Evolutionary conservation across 768 basidiomycete species (phyloP), one percentile per base, ranked within the genome.

Genomic region (Galerina sulciceps): DNA sequence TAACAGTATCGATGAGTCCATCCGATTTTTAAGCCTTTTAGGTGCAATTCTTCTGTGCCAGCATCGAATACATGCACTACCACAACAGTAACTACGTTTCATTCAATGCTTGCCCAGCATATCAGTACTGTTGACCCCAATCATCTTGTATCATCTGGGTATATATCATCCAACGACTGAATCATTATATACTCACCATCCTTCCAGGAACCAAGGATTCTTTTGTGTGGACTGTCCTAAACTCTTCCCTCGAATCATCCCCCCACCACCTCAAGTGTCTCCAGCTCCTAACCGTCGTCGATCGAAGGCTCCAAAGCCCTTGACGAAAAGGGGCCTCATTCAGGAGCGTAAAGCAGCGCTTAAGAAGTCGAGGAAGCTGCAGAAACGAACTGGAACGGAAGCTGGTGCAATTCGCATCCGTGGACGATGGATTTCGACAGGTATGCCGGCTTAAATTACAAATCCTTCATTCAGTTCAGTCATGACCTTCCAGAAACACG

Each of bases 61-160:
- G 72, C 79, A 10, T 73, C 78, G 17, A 4, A 67, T 3, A 55
- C 42, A 10, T 89, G 88, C 67, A 79, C 73, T 34, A 74, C 87
- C 8, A 71, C 73, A 40, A 83, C 80, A 26, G 67, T 90, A 40
- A 90, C 88, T 2, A 40, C 48, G 10, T 90, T 88, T 86, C 85
- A 86, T 61, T 69, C 75, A 1, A 73, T 59, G 0, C 62, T 87
- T 34, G 78, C 85, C 0, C 20, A 71, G 20, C 77, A 80, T 58
- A 75, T 89, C 50, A 72, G 69, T 37, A 58, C 64, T 0, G 62
- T 82, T 18, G 88, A 90, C 67, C 79, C 81, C 8, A 88, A 89
- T 62, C 89, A 90, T 69, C 73, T 89, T 36, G 76, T 88, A 43
- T 78, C 85, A 15, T 76, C 87, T 22, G 88, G 88, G 85, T 88